phyloP scores from a whole-genome alignment of 192 early-diverging fungal species.

The Coemansia sp. region DNA sequence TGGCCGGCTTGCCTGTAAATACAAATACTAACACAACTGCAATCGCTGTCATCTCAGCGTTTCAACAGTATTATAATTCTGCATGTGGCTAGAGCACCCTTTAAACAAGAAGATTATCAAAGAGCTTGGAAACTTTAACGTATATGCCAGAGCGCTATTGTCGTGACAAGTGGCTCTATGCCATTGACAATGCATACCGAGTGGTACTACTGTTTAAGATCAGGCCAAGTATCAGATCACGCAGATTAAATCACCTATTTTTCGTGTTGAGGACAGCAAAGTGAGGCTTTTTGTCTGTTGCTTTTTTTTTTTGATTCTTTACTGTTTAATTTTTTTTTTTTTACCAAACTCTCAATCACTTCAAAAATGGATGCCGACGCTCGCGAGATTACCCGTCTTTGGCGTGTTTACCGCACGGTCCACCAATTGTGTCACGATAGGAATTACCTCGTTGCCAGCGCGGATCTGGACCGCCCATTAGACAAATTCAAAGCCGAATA shows the following conservation, averaged over 20 bases:
- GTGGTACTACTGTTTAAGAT: background rate
- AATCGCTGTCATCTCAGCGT: no score
- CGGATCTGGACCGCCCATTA: constrained; percentile 82
- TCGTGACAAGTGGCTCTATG: no score
- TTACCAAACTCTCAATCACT: background rate
- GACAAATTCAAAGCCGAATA: constrained; percentile 76
- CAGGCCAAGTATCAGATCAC: background rate
- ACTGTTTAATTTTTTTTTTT: background rate
- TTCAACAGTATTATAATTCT: no score
- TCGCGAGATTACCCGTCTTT: constrained; percentile 73
- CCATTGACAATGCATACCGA: no score
- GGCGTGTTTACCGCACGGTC: constrained; percentile 86
- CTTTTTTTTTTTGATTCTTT: background rate
- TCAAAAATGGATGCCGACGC: constrained; percentile 40
- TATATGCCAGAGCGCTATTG: no score
- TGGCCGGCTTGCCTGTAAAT: no score
- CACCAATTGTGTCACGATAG: constrained; percentile 90
- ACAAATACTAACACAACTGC: no score
- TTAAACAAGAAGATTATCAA: no score
- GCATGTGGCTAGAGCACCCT: no score
- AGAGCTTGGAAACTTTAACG: no score
- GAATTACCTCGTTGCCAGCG: constrained; percentile 83
- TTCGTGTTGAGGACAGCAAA: background rate
- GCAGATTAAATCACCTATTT: background rate
- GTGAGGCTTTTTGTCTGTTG: background rate